These are phyloP conservation scores for Aspergillus novoparasiticus DNA, from an alignment of 2,329 filamentous ascomycete species.

Conservation along the genomic window DNA sequence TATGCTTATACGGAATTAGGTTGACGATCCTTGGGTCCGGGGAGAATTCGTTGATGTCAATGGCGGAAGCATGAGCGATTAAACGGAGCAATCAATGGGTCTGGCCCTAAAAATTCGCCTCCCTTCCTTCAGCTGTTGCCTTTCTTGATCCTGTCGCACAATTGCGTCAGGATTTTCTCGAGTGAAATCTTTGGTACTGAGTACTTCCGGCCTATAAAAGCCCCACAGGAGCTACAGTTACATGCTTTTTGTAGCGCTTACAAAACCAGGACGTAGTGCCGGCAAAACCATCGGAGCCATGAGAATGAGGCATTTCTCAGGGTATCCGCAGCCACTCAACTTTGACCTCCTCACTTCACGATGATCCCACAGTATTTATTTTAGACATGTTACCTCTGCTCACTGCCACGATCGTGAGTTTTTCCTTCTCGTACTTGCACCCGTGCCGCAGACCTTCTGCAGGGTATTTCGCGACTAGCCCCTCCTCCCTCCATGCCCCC, in stretches of 20 bases:
- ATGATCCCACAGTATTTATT: not conserved
- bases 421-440: not conserved
- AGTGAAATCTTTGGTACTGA: not conserved
- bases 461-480: not conserved
- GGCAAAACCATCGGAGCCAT: not conserved
- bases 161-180: not conserved
- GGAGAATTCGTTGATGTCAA: conserved; percentile 3
- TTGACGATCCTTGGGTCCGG: not conserved
- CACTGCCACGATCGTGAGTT: not conserved
- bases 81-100: not conserved
- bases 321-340: not conserved
- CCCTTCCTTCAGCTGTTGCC: not conserved
- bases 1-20: not conserved
- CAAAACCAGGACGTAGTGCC: not conserved
- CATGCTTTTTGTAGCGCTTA: not conserved
- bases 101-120: not conserved
- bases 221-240: not conserved
- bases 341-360: not conserved
- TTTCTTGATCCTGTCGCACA: not conserved
- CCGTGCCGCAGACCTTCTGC: not conserved
- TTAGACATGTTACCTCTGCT: not conserved
- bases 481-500: conserved; percentile 8
- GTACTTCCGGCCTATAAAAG: not conserved
- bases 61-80: conserved; percentile 7
- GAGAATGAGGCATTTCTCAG: conserved; percentile 1